phyloP scores from a whole-genome alignment of 306 rosid genomes.

The Hippophae rhamnoides region DNA sequence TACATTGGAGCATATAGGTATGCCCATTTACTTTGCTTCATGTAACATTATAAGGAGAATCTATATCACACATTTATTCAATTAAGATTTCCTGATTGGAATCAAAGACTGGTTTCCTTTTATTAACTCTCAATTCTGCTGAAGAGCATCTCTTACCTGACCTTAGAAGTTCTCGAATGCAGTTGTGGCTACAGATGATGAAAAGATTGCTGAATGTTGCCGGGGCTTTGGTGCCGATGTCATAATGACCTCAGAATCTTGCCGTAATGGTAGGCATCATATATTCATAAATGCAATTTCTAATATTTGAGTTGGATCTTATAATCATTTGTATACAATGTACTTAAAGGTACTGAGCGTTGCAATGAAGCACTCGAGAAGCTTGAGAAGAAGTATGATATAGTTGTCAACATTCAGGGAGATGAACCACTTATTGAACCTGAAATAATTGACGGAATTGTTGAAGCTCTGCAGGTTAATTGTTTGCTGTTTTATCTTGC shows the following conservation, averaged over 20 bases:
- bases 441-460: conserved; percentile 81
- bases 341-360: conserved; percentile 71
- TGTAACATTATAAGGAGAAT: conserved; percentile 5
- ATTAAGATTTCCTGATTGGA: background rate
- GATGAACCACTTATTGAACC: conserved; percentile 97
- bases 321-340: conserved; percentile 6
- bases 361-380: conserved; percentile 86
- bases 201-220: conserved; percentile 83
- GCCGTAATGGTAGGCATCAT: conserved; percentile 56
- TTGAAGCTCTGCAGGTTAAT: conserved; percentile 81
- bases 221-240: conserved; percentile 82
- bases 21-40: conserved; percentile 20
- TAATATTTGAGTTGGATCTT: conserved; percentile 1
- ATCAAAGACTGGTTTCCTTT: background rate
- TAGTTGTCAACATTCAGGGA: conserved; percentile 95
- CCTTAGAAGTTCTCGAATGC: conserved; percentile 6
- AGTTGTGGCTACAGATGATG: conserved; percentile 97
- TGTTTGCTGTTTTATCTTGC: background rate
- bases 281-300: conserved; percentile 10
- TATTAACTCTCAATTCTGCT: background rate
- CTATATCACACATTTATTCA: background rate
- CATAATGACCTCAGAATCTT: conserved; percentile 87
- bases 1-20: conserved; percentile 84
- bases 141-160: background rate
- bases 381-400: conserved; percentile 71